Evolutionary conservation across 306 rosid species (phyloP).

Genomic region (Psophocarpus tetragonolobus): DNA sequence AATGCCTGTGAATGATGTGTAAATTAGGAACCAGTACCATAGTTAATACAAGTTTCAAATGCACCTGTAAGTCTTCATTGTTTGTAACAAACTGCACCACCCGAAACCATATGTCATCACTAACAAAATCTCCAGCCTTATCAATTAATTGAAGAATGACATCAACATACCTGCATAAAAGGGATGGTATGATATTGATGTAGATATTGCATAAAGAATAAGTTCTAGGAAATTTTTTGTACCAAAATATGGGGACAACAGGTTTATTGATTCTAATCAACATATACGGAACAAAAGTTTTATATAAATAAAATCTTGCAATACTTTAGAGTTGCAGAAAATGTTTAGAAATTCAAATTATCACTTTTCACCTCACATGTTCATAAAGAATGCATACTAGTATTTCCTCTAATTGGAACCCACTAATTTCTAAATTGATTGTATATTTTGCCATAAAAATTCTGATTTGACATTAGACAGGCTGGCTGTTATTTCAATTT

Average conservation of each 20-base stretch:
- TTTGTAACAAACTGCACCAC: conserved; percentile 99
- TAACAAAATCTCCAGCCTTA: conserved; percentile 99
- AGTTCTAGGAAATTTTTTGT: neutral
- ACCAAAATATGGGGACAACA: neutral
- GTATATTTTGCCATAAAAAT: neutral
- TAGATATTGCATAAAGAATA: neutral
- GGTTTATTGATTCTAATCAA: neutral
- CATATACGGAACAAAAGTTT: conserved; percentile 12
- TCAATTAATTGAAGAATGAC: conserved; percentile 99
- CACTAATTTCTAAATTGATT: neutral
- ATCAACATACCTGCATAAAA: conserved; percentile 83
- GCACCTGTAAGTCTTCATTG: conserved; percentile 98
- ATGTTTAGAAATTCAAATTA: conserved; percentile 17
- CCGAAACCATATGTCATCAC: conserved; percentile 99
- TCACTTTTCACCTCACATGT: neutral
- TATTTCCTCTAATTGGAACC: neutral
- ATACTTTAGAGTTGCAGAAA: neutral
- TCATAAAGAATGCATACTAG: neutral
- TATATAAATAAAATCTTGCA: neutral
- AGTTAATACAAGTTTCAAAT: conserved; percentile 34
- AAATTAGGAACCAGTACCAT: conserved; percentile 33
- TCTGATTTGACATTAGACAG: neutral
- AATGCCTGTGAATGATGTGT: conserved; percentile 41
- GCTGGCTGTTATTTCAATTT: conserved; percentile 4
- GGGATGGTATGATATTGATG: conserved; percentile 28